phyloP scores from a whole-genome alignment of 139 green algal species.

The Astrephomene gubernaculifera region DNA sequence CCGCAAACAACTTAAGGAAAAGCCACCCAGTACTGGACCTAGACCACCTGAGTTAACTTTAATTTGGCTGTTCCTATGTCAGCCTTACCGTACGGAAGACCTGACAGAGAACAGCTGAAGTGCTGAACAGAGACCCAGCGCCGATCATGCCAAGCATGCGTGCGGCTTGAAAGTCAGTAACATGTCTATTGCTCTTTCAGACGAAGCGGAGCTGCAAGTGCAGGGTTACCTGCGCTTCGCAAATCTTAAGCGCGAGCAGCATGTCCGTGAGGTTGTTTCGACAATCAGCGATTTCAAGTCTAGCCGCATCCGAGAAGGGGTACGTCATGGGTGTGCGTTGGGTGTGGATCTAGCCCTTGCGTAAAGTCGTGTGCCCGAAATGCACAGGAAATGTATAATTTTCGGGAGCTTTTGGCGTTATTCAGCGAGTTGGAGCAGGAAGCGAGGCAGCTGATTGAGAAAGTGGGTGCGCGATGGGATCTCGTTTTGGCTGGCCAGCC shows the following conservation, averaged over 20 bases:
- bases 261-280: conserved; percentile 53
- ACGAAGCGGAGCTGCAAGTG: conserved; percentile 53
- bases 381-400: conserved; percentile 64
- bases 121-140: no score
- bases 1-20: no score
- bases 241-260: conserved; percentile 66
- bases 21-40: no score
- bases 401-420: conserved; percentile 44
- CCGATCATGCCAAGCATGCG: no score
- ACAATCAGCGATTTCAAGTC: conserved; percentile 57
- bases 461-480: conserved; percentile 37
- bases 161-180: no score
- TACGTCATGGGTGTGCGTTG: neutral
- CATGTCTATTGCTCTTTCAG: neutral
- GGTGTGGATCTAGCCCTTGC: neutral
- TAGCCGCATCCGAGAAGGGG: conserved; percentile 45
- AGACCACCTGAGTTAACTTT: no score
- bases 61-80: no score
- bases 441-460: conserved; percentile 50
- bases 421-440: conserved; percentile 44
- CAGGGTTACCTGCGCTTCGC: conserved; percentile 67
- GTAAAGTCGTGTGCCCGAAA: neutral
- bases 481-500: no score
- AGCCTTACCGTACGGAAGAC: no score
- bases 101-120: no score